Evolutionary conservation across 768 basidiomycete genomes (phyloP).

Genomic region (Scleroderma bovista): DNA sequence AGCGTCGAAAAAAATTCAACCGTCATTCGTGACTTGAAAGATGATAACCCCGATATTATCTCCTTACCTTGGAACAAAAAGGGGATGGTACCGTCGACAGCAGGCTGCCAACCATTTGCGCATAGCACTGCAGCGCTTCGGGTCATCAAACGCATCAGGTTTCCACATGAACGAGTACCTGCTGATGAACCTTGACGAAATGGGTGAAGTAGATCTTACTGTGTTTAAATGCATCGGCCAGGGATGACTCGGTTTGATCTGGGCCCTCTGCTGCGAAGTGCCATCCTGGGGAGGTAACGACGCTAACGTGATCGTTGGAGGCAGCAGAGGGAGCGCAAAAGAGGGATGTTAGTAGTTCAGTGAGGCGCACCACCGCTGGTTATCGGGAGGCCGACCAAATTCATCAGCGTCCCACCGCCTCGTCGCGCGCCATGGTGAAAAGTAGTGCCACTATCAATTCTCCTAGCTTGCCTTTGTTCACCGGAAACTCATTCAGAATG

Average conservation of each 20-base stretch:
- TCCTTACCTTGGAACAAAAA: constrained; percentile 9
- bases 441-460: constrained; percentile 18
- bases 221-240: constrained; percentile 14
- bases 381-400: neutral
- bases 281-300: too few species aligned
- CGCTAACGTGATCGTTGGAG: too few species aligned
- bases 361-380: neutral
- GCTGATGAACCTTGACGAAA: constrained; percentile 24
- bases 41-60: constrained; percentile 23
- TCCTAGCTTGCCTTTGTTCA: constrained; percentile 18
- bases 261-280: too few species aligned
- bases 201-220: constrained; percentile 27
- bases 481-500: too few species aligned
- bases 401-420: too few species aligned
- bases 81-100: constrained; percentile 24
- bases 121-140: constrained; percentile 27
- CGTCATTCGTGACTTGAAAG: constrained; percentile 21
- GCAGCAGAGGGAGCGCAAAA: neutral
- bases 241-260: too few species aligned
- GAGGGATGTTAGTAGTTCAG: neutral
- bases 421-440: constrained; percentile 19
- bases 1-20: too few species aligned
- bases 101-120: constrained; percentile 14
- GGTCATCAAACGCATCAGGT: constrained; percentile 15
- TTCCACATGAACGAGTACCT: constrained; percentile 10